These are phyloP conservation scores for Chiua sp. DNA, from an alignment of 1,284 basidiomycete species.

Conservation along the genomic window DNA sequence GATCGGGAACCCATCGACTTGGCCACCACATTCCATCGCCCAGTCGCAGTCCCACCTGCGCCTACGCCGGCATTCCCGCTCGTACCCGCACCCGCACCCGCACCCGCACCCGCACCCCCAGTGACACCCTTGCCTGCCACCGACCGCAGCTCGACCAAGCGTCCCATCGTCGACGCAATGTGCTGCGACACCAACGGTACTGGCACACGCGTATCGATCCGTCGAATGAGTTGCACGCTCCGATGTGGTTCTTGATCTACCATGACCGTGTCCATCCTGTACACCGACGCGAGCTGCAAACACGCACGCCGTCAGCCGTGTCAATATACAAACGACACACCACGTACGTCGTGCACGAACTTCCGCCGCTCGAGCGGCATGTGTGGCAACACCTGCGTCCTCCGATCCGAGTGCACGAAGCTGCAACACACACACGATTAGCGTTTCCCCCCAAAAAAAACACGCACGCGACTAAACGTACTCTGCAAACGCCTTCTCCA, in stretches of 20 bases:
- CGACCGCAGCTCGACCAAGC: conserved; percentile 58
- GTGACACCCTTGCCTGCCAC: conserved; percentile 7
- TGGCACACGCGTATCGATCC: conserved; percentile 82
- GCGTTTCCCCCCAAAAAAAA: neutral
- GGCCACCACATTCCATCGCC: conserved; percentile 28
- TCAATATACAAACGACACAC: conserved; percentile 35
- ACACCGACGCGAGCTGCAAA: conserved; percentile 74
- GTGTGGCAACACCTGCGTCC: conserved; percentile 77
- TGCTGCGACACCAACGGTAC: conserved; percentile 65
- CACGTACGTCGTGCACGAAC: conserved; percentile 78
- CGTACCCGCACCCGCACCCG: neutral
- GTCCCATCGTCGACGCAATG: conserved; percentile 48
- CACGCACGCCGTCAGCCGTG: no score
- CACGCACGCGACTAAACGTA: conserved; percentile 50
- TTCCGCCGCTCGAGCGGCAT: conserved; percentile 81
- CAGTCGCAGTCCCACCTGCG: neutral
- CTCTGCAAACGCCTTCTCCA: conserved; percentile 84
- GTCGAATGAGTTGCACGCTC: conserved; percentile 80
- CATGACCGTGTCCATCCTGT: conserved; percentile 83
- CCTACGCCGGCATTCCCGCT: neutral
- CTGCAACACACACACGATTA: conserved; percentile 40
- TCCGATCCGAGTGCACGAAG: conserved; percentile 72
- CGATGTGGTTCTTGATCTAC: conserved; percentile 86
- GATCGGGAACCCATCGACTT: conserved; percentile 19
- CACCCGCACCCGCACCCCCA: conserved; percentile 4